phyloP scores from a whole-genome alignment of 2,329 filamentous ascomycete species.

The Stagonosporopsis tanaceti region DNA sequence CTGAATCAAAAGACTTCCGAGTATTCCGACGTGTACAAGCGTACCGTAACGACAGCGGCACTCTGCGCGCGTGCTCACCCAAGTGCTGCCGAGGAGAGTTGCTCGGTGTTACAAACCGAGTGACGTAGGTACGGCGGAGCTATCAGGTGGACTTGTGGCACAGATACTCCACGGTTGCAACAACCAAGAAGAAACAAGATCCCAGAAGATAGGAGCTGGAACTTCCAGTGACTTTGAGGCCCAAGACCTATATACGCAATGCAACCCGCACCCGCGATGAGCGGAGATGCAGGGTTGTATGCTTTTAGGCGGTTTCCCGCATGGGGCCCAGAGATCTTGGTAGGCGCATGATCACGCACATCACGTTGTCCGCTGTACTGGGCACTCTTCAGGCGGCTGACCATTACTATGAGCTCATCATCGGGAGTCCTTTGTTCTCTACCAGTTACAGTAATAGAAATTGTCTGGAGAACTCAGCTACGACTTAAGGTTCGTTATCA shows the following conservation, averaged over 20 bases:
- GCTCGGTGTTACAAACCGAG: conserved; percentile 6
- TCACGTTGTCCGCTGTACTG: conserved; percentile 22
- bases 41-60: conserved; percentile 5
- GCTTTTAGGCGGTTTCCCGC: conserved; percentile 17
- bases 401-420: conserved; percentile 18
- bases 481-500: conserved; percentile 6
- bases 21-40: background rate
- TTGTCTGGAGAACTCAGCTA: background rate
- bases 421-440: background rate
- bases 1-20: background rate
- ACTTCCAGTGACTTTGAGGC: background rate
- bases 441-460: background rate
- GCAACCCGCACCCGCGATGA: conserved; percentile 19
- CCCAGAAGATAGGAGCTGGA: background rate
- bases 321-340: conserved; percentile 26
- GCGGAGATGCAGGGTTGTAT: conserved; percentile 27
- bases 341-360: conserved; percentile 33
- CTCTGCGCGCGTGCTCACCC: conserved; percentile 11
- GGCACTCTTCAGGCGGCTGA: conserved; percentile 18
- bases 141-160: conserved; percentile 6
- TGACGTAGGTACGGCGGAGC: conserved; percentile 10
- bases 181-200: background rate
- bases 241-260: conserved; percentile 28
- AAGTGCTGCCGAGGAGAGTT: conserved; percentile 1
- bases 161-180: background rate